A percentile compares a stretch with the other conserved stretches of the same genome.
phyloP scores from a whole-genome alignment of 306 rosid genomes.

The Dalbergia cultrata region DNA sequence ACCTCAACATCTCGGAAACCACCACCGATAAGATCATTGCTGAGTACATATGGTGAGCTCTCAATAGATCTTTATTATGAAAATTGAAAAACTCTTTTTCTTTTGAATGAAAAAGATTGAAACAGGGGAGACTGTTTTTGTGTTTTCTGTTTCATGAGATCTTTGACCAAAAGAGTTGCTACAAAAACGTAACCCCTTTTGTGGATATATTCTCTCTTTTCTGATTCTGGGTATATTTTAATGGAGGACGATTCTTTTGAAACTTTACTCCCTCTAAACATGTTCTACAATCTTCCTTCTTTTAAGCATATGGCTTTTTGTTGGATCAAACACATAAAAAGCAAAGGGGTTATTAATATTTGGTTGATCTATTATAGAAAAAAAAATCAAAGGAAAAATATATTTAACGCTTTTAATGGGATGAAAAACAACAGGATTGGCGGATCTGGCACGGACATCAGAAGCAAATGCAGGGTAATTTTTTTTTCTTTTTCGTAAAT shows the following conservation, averaged over 20 bases:
- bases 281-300: background rate
- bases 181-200: constrained; percentile 18
- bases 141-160: constrained; percentile 19
- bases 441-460: constrained; percentile 76
- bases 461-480: constrained; percentile 80
- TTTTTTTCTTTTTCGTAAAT: background rate
- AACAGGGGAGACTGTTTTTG: constrained; percentile 46
- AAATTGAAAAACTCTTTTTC: background rate
- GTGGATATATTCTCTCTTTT: constrained; percentile 13
- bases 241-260: constrained; percentile 15
- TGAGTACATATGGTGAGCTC: constrained; percentile 76
- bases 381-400: background rate
- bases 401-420: background rate
- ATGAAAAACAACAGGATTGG: constrained; percentile 64
- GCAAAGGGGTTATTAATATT: background rate
- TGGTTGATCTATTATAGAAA: constrained; percentile 25
- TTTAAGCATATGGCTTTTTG: background rate
- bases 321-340: constrained; percentile 12
- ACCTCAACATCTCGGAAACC: constrained; percentile 59
- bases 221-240: constrained; percentile 43
- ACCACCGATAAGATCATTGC: constrained; percentile 60
- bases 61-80: background rate
- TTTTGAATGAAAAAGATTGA: background rate
- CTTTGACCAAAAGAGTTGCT: background rate
- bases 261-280: constrained; percentile 18